Conservation (phyloP, 306 rosid species). For the Abrus pulchellus region DNA sequence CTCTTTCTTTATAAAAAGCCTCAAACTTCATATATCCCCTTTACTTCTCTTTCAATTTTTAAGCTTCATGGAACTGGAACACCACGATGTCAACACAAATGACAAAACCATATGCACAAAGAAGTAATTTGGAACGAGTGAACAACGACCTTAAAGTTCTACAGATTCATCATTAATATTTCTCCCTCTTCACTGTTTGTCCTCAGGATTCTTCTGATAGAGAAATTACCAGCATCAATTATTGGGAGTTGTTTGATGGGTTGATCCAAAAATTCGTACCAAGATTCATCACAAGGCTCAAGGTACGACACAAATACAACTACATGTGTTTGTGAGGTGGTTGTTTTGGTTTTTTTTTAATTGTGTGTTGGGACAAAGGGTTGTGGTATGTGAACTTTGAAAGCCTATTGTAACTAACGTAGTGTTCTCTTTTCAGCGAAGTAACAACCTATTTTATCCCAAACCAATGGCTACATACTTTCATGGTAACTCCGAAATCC, state of each 20-base stretch:
- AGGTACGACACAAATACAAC: conserved; percentile 41
- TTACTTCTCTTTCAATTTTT: conserved; percentile 31
- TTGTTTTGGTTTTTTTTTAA: conserved; percentile 1
- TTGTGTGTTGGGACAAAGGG: conserved; percentile 35
- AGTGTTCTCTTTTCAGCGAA: conserved; percentile 59
- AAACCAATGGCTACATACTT: conserved; percentile 91
- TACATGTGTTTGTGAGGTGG: conserved; percentile 29
- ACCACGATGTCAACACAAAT: neutral
- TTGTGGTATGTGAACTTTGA: conserved; percentile 43
- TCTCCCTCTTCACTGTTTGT: conserved; percentile 35
- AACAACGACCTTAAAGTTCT: conserved; percentile 4
- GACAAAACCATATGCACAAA: conserved; percentile 29
- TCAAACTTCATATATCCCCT: conserved; percentile 18
- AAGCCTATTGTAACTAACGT: conserved; percentile 54
- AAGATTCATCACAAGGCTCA: conserved; percentile 32
- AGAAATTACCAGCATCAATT: conserved; percentile 30
- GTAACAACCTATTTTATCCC: conserved; percentile 45
- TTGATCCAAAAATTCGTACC: conserved; percentile 47
- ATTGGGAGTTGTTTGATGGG: conserved; percentile 53
- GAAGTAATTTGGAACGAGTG: neutral
- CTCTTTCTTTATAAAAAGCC: conserved; percentile 38
- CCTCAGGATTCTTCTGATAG: conserved; percentile 46
- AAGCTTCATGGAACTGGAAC: neutral
- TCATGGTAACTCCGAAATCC: conserved; percentile 92
- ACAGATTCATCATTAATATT: conserved; percentile 15